These are phyloP conservation scores for Fusarium mundagurra DNA, from an alignment of 2,329 filamentous ascomycete genomes.

Conservation along the genomic window DNA sequence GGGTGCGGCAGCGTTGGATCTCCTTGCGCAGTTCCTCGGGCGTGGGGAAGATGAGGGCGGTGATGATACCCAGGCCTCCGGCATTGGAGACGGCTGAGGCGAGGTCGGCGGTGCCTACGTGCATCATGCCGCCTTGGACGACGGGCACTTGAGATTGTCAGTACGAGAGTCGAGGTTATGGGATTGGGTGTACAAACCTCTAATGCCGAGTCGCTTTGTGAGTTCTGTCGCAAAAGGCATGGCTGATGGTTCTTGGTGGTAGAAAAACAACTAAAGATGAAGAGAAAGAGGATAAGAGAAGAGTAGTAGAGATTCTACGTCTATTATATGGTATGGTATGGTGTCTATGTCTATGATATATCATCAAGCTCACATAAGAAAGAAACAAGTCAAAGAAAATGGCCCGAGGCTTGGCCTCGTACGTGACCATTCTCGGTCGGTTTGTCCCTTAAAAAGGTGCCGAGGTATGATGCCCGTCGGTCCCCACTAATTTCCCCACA, in stretches of 20 bases:
- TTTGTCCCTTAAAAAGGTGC: conserved; percentile 15
- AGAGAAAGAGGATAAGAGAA: not conserved
- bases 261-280: not conserved
- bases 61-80: conserved; percentile 85
- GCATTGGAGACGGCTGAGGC: conserved; percentile 81
- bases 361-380: not conserved
- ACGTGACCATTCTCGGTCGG: conserved; percentile 1
- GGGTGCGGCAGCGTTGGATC: conserved; percentile 83
- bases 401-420: conserved; percentile 25
- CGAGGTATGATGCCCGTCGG: conserved; percentile 28
- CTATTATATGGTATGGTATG: not conserved
- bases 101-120: conserved; percentile 83
- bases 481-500: conserved; percentile 11
- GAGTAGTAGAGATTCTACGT: not conserved
- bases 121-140: conserved; percentile 89
- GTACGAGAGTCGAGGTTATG: not conserved
- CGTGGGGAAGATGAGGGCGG: conserved; percentile 89
- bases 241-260: not conserved
- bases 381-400: not conserved
- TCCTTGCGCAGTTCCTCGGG: conserved; percentile 93
- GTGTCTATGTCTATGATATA: not conserved
- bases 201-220: conserved; percentile 67
- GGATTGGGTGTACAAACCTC: conserved; percentile 46
- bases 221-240: conserved; percentile 69
- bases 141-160: conserved; percentile 69